Base-by-base conservation (phyloP, 1,284 basidiomycete genomes). In the Acaromyces ingoldii region DNA sequence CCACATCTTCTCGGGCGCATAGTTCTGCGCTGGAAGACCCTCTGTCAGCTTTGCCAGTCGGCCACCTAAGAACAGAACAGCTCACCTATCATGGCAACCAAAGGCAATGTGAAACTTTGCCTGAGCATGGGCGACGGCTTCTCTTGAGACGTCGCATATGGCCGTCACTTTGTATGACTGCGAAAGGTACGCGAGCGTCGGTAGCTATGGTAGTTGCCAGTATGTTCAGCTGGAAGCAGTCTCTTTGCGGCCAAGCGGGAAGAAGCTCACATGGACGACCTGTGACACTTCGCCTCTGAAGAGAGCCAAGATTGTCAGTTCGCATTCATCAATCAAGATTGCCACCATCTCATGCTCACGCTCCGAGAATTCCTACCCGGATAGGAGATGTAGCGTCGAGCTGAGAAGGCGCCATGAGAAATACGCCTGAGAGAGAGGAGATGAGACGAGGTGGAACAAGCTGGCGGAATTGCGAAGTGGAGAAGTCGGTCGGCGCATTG, bases 121-220 rank as follows among this genome's bases (percentile, higher is more conserved):
- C 0, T 58, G 54, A 2, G 67, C 68, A 30, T 78, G 70, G 1
- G 51, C 44, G 17, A 75, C 58, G 7, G 72, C 67, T 0, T 56
- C 13, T 3, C 33, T 38, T 0, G 70, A 74, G 19, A 77, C 63
- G 48, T 77, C 77, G 34, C 74, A 75, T 17, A 78, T 61, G 5
- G 76, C 76, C 6, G 55, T 57, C 9, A 76, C 71, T 13, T 55
- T 53, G 51, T 58, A 76, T 21, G 55, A 49, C 40, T 68, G 56
- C 3, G 50, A 55, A 2, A 76, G 49, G 19, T 69, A 55, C 29
- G 53, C 48, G 26, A 76, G 55, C 6, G 71, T 75, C 2, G 71
- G 71, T 0, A 76, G 62, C n/a, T n/a, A n/a, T n/a, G n/a, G n/a
- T n/a, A n/a, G n/a, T n/a, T n/a, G n/a, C n/a, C n/a, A n/a, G n/a